These are phyloP conservation scores for Carpinus fangiana DNA, from an alignment of 306 rosid species.

Conservation along the genomic window DNA sequence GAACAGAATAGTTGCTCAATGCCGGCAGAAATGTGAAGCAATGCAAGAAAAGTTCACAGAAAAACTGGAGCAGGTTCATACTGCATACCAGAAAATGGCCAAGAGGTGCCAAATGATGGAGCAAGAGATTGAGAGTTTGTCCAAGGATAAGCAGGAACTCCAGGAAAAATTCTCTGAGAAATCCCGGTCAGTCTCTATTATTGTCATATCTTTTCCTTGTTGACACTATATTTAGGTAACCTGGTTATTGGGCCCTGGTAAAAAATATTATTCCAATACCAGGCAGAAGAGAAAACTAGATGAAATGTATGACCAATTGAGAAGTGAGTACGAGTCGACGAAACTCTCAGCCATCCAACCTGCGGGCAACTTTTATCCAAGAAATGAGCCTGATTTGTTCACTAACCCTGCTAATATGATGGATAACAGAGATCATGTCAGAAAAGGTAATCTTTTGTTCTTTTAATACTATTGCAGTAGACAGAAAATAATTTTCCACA, in stretches of 20 bases:
- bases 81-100: conserved; percentile 88
- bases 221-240: conserved; percentile 18
- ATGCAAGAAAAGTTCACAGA: conserved; percentile 93
- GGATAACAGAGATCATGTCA: conserved; percentile 68
- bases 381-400: conserved; percentile 86
- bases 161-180: conserved; percentile 98
- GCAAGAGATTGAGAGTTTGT: conserved; percentile 80
- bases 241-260: conserved; percentile 13
- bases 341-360: conserved; percentile 93
- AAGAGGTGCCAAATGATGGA: conserved; percentile 92
- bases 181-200: conserved; percentile 57
- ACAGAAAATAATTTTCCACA: neutral
- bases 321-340: conserved; percentile 72
- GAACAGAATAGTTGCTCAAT: conserved; percentile 80
- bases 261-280: conserved; percentile 27
- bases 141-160: conserved; percentile 98
- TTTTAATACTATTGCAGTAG: conserved; percentile 4
- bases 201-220: conserved; percentile 7
- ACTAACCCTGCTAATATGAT: conserved; percentile 63
- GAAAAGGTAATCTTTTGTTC: conserved; percentile 70
- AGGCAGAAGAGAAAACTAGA: conserved; percentile 99
- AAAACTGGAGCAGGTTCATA: conserved; percentile 85
- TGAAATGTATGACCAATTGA: conserved; percentile 97
- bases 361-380: conserved; percentile 68
- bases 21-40: conserved; percentile 89